These are phyloP conservation scores for Mycena galopus DNA, from an alignment of 768 basidiomycete species.

Conservation along the genomic window DNA sequence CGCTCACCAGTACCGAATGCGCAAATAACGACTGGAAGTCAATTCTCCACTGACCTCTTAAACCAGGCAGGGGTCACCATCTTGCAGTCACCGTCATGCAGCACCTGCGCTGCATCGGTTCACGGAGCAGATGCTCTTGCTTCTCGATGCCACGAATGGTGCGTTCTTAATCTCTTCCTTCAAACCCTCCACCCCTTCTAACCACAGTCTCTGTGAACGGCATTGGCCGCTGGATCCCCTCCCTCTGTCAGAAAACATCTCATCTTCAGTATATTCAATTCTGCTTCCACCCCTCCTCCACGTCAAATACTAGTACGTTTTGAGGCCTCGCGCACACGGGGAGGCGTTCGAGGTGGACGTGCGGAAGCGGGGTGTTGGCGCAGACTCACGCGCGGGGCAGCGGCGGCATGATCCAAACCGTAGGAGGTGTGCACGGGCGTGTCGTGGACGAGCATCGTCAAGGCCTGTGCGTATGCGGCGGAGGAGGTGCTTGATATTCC, in stretches of 20 bases:
- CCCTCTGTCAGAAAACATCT: slow-evolving; percentile 22
- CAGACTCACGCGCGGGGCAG: not conserved
- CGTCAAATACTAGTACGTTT: slow-evolving; percentile 12
- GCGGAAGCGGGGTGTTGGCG: slow-evolving; percentile 22
- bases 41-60: too few species aligned
- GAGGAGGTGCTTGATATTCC: slow-evolving; percentile 44
- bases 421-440: slow-evolving; percentile 56
- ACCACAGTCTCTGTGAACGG: slow-evolving; percentile 20
- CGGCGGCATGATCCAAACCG: slow-evolving; percentile 4
- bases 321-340: not conserved
- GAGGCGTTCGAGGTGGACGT: slow-evolving; percentile 6
- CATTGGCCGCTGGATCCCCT: slow-evolving; percentile 19
- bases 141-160: slow-evolving; percentile 28
- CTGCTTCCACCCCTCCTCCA: slow-evolving; percentile 26
- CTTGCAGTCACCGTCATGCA: too few species aligned
- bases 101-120: slow-evolving; percentile 58
- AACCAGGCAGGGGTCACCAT: slow-evolving; percentile 60
- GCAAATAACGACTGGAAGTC: too few species aligned
- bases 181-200: too few species aligned
- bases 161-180: not conserved
- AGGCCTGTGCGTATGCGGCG: slow-evolving; percentile 59
- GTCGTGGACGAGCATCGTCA: slow-evolving; percentile 55
- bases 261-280: slow-evolving; percentile 24
- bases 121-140: slow-evolving; percentile 45
- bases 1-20: slow-evolving; percentile 26